phyloP scores from a whole-genome alignment of 2,329 filamentous ascomycete species.

The Beauveria sp. region DNA sequence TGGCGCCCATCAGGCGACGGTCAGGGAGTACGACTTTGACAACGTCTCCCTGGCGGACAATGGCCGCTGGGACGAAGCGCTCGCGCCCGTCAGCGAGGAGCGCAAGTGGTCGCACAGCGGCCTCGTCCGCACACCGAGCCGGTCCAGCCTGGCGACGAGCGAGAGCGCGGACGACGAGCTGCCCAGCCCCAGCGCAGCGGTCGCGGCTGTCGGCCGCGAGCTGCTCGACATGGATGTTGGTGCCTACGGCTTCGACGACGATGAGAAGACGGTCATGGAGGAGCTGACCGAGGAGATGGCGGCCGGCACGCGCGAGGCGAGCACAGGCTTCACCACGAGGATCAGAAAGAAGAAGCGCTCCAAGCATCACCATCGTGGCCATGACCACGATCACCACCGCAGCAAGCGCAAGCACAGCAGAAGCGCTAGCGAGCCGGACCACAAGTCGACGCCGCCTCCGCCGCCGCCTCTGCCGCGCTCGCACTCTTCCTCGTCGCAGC shows the following conservation, averaged over 20 bases:
- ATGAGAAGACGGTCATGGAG: conserved; percentile 25
- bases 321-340: conserved; percentile 36
- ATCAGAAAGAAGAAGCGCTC: conserved; percentile 38
- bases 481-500: conserved; percentile 13
- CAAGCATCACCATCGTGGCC: conserved; percentile 26
- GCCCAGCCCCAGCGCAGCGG: conserved; percentile 44
- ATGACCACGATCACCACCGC: conserved; percentile 18
- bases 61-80: conserved; percentile 74
- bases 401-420: conserved; percentile 21
- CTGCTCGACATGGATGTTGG: conserved; percentile 34
- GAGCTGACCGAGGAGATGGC: conserved; percentile 27
- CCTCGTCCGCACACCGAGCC: conserved; percentile 9
- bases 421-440: conserved; percentile 19
- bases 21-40: conserved; percentile 74
- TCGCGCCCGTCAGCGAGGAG: conserved; percentile 55
- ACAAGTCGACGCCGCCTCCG: conserved; percentile 12
- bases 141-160: conserved; percentile 25
- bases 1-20: conserved; percentile 56
- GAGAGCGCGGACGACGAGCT: conserved; percentile 29
- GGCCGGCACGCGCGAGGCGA: conserved; percentile 19
- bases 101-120: conserved; percentile 31
- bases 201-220: conserved; percentile 44
- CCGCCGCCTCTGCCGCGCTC: conserved; percentile 11
- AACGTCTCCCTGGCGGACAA: conserved; percentile 59
- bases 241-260: conserved; percentile 28